Base-by-base conservation (phyloP, 495 filamentous ascomycete species). In the Aspergillus cristatus region DNA sequence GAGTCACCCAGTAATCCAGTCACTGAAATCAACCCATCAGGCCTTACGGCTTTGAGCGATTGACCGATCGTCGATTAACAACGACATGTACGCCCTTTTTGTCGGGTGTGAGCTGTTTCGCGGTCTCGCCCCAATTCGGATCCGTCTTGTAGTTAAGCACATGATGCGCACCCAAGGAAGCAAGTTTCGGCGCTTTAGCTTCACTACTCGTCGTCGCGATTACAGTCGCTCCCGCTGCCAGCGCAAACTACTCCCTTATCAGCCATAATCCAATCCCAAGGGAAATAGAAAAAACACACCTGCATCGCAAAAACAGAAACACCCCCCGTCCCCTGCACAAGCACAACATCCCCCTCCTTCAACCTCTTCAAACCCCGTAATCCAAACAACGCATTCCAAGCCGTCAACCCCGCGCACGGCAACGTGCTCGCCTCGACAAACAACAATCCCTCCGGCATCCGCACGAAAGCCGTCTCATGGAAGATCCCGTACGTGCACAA, bases 401-500 rank as follows among this genome's bases (percentile, higher is more conserved):
- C 47, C 0, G 54, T 53, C 28, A 48, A 28, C 20, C 32, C 49
- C 1, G 54, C 47, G 35, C 54, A 55, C 2, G 59, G 48, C n/a
- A 58, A 37, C 1, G 59, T 56, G 6, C 47, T 46, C 6, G 54
- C 52, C 13, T 53, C 35, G 1, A 40, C 3, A 32, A 41, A 59
- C 11, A 34, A 30, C n/a, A 62, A 38, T 13, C 34, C 37, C 12
- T 18, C 29, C 4, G 61, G 58, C 24, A 51, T 51, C 14, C 43
- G 42, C 11, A 61, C 61, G 1, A 65, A 43, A 36, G 84, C 86
- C 42, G 89, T 83, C 47, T 91, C 85, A 32, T 74, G 68, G 62
- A 82, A 87, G 30, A 94, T 74, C 40, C 81, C 85, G 38, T 81
- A 81, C 45, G 78, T 62, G 4, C 78, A 63, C 14, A 87, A 53